Percentiles rank a stretch among this genome's conserved stretches.
These are phyloP conservation scores for Peniophora sp. DNA, from an alignment of 1,284 basidiomycete genomes.

Conservation along the genomic window DNA sequence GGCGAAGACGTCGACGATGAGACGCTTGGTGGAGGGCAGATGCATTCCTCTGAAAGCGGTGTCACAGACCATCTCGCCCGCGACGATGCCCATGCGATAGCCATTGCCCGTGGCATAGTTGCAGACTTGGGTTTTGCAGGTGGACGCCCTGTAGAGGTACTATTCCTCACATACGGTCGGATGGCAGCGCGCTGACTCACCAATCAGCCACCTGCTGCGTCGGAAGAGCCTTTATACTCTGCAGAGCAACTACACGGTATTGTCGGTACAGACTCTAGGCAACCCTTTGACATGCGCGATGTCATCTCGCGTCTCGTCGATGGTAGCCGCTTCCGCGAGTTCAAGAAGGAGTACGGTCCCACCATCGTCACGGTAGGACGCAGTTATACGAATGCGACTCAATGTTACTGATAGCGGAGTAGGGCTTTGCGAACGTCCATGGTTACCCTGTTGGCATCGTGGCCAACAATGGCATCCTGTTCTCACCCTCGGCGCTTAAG, in stretches of 20 bases:
- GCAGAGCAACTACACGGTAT: conserved; percentile 83
- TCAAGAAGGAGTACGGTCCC: conserved; percentile 90
- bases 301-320: conserved; percentile 89
- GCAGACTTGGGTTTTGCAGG: conserved; percentile 69
- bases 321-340: conserved; percentile 88
- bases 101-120: conserved; percentile 77
- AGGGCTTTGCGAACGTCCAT: conserved; percentile 90
- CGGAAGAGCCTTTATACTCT: conserved; percentile 77
- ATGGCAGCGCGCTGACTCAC: conserved; percentile 30
- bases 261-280: conserved; percentile 82
- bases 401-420: background rate
- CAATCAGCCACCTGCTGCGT: conserved; percentile 46
- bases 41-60: conserved; percentile 92
- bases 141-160: conserved; percentile 27
- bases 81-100: conserved; percentile 85
- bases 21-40: conserved; percentile 83
- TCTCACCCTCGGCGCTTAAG: conserved; percentile 89
- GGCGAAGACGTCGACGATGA: conserved; percentile 93
- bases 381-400: conserved; percentile 1
- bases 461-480: conserved; percentile 91
- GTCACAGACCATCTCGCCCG: conserved; percentile 90
- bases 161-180: too few species aligned
- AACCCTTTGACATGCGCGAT: conserved; percentile 90
- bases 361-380: conserved; percentile 71
- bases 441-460: conserved; percentile 86